Conservation (phyloP, 2,329 filamentous ascomycete species). For the Chrysoporthe deuterocubensis region DNA sequence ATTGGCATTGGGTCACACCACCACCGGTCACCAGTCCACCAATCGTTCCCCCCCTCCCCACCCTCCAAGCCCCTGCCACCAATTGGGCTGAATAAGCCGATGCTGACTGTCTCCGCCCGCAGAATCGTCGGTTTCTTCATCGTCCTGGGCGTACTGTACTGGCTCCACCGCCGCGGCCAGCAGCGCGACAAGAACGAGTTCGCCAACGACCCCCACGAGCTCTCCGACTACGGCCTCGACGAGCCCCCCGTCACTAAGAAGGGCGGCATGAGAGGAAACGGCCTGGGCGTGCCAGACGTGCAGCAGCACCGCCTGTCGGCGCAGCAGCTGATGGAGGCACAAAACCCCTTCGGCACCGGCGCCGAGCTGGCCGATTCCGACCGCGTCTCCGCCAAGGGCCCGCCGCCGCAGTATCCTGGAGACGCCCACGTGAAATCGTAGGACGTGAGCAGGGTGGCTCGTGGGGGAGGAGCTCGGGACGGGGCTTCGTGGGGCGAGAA, state of each 20-base stretch:
- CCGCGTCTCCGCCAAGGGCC: slow-evolving; percentile 12
- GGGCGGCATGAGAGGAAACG: slow-evolving; percentile 1
- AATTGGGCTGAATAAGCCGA: background rate
- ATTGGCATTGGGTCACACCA: background rate
- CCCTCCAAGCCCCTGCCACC: background rate
- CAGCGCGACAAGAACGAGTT: slow-evolving; percentile 31
- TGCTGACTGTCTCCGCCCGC: background rate
- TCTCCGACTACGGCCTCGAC: slow-evolving; percentile 48
- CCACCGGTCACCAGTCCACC: background rate
- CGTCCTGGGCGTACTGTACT: slow-evolving; percentile 21
- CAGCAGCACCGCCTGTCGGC: slow-evolving; percentile 21
- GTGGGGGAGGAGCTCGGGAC: background rate
- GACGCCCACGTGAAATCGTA: slow-evolving; percentile 24
- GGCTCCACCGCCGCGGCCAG: slow-evolving; percentile 23
- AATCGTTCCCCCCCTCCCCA: too few species aligned
- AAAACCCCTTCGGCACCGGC: slow-evolving; percentile 25
- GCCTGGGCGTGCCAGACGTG: background rate
- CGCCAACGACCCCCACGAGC: slow-evolving; percentile 32
- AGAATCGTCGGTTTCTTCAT: slow-evolving; percentile 22
- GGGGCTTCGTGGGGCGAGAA: background rate
- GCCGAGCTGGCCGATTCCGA: slow-evolving; percentile 22
- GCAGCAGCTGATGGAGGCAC: slow-evolving; percentile 23
- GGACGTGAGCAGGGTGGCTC: slow-evolving; percentile 5
- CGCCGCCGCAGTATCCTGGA: slow-evolving; percentile 26
- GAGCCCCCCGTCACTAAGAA: slow-evolving; percentile 35